Conservation (phyloP, 371 early-diverging fungal species). For the Parasitella parasitica region DNA sequence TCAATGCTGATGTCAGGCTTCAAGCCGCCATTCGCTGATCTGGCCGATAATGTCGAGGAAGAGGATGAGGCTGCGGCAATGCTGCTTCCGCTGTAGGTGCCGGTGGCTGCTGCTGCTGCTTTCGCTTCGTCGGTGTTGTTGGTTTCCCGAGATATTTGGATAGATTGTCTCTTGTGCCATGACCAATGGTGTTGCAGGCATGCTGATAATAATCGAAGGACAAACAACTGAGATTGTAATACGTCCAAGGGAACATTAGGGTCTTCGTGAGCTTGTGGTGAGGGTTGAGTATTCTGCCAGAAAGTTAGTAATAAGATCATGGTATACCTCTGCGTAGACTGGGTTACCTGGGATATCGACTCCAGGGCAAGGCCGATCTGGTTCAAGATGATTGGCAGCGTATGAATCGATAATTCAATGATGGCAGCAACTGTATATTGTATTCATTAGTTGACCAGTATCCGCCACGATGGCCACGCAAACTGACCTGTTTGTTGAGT, state of each 20-base stretch:
- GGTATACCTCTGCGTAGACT: background rate
- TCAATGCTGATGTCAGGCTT: conserved; percentile 35
- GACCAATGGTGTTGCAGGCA: conserved; percentile 77
- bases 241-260: conserved; percentile 57
- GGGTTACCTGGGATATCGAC: conserved; percentile 56
- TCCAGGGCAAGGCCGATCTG: conserved; percentile 58
- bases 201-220: conserved; percentile 67
- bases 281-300: conserved; percentile 22
- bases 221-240: conserved; percentile 72
- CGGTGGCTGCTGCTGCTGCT: conserved; percentile 25
- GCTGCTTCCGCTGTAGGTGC: conserved; percentile 1
- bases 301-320: conserved; percentile 1
- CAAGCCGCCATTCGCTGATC: background rate
- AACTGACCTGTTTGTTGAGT: conserved; percentile 59
- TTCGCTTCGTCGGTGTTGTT: conserved; percentile 13
- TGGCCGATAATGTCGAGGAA: background rate
- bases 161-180: conserved; percentile 51
- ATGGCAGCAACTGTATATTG: conserved; percentile 46
- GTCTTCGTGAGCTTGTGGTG: conserved; percentile 43
- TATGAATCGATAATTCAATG: conserved; percentile 58
- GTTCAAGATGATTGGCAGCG: conserved; percentile 50
- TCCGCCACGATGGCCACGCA: no score
- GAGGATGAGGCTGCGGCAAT: background rate
- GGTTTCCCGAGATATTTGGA: conserved; percentile 16
- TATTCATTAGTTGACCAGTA: no score